A percentile compares a stretch with the other conserved stretches of the same genome.
Conservation (phyloP, 305 asterid genomes). For the Petunia hybrid region DNA sequence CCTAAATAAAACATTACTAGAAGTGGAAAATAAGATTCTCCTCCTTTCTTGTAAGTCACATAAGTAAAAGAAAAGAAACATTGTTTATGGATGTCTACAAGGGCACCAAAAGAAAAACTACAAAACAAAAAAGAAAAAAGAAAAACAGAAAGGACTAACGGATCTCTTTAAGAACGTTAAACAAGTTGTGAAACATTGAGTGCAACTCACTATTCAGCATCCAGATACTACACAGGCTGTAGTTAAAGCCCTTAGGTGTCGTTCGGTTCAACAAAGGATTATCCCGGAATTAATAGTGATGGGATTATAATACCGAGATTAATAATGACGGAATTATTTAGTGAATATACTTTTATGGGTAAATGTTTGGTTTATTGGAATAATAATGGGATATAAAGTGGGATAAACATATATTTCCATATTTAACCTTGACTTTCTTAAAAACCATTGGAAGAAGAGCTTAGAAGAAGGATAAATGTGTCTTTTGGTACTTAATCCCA, state of each 20-base stretch:
- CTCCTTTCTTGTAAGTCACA: background rate
- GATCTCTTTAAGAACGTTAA: background rate
- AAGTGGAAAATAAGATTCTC: background rate
- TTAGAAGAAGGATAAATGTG: too few species aligned
- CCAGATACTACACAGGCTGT: slow-evolving; percentile 20
- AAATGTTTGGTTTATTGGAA: too few species aligned
- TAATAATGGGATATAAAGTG: too few species aligned
- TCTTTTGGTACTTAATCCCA: too few species aligned
- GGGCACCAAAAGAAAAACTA: background rate
- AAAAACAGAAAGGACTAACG: background rate
- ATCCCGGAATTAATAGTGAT: too few species aligned
- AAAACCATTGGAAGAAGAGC: too few species aligned
- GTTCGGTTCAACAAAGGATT: too few species aligned
- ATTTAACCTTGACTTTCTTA: too few species aligned
- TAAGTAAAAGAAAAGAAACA: background rate
- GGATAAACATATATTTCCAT: too few species aligned
- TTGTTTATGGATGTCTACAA: background rate
- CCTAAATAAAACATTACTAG: background rate
- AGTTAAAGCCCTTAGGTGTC: background rate
- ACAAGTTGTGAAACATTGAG: background rate
- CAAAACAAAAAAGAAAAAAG: background rate
- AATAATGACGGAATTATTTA: too few species aligned
- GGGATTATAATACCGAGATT: too few species aligned
- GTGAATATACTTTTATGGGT: too few species aligned
- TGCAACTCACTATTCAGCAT: background rate